These are phyloP conservation scores for Ustilago esculenta DNA, from an alignment of 1,284 basidiomycete species.

Conservation along the genomic window DNA sequence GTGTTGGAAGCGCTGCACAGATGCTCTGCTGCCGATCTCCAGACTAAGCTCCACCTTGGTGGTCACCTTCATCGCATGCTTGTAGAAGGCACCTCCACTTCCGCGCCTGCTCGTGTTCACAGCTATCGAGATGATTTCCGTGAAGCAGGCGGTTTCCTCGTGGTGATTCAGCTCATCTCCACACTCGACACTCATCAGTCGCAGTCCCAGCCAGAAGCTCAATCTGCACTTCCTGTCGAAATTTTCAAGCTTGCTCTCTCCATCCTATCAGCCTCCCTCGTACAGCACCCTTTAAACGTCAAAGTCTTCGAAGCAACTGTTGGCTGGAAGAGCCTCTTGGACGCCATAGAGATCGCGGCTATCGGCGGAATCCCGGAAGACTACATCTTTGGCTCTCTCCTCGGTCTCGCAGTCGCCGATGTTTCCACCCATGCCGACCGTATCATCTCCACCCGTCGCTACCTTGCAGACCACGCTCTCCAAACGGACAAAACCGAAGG, in stretches of 20 bases:
- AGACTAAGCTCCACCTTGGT: conserved; percentile 47
- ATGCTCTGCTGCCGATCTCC: conserved; percentile 28
- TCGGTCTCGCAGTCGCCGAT: conserved; percentile 56
- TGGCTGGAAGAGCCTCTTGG: conserved; percentile 51
- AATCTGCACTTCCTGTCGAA: conserved; percentile 33
- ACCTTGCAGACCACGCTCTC: conserved; percentile 7
- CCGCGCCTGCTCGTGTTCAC: conserved; percentile 14
- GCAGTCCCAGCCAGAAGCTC: neutral
- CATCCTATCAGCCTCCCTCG: conserved; percentile 52
- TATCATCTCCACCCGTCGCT: conserved; percentile 25
- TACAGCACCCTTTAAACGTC: conserved; percentile 47
- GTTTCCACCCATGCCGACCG: conserved; percentile 31
- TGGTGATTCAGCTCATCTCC: conserved; percentile 56
- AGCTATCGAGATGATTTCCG: conserved; percentile 51
- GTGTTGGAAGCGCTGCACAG: conserved; percentile 41
- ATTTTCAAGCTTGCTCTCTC: conserved; percentile 55
- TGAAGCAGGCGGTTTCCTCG: conserved; percentile 56
- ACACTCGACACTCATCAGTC: conserved; percentile 27
- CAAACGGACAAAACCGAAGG: neutral
- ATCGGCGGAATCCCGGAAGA: conserved; percentile 9
- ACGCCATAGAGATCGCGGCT: conserved; percentile 30
- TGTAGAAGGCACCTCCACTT: conserved; percentile 22
- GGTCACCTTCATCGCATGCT: conserved; percentile 53
- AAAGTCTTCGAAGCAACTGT: conserved; percentile 46
- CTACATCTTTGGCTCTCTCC: conserved; percentile 43